Evolutionary conservation across 345 rosid species (phyloP), one percentile per base, ranked within the genome.

Genomic region (Lagerstroemia speciosa): DNA sequence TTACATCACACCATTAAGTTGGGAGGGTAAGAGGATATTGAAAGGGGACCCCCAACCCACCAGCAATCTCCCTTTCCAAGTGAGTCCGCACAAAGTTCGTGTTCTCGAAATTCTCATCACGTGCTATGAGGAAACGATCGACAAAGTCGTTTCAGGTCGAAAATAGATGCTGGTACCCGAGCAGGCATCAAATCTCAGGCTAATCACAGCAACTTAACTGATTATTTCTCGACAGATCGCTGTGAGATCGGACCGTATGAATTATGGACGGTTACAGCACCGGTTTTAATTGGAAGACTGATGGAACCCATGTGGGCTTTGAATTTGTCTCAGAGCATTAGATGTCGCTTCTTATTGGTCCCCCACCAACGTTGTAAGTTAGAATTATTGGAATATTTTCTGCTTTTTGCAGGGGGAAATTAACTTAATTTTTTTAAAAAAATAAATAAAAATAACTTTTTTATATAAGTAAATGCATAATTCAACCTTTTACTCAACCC

Each of bases 261-360:
- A 3, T 41, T 41, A 41, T 41, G 1, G 45, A 41, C 11, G 1
- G 45, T 41, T 8, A n/a, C 14, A 15, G 45, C 14, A 41, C 3
- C 8, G 11, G 45, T 15, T 41, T 41, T 9, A 41, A 41, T 9
- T 41, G 46, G 46, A 9, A 41, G 46, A 16, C 14, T 14, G 30
- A 53, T 2, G 60, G 60, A 53, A 8, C 30, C 60, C 69, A 48
- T 32, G 61, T 67, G 61, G 60, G 60, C 9, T 53, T 67, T 57
- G 61, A 33, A 31, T 67, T 46, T 67, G 61, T 67, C 69, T 48
- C 41, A 57, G 40, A n/a, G 69, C 69, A 46, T 67, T 46, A 15
- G 58, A 31, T 67, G 57, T 46, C 20, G 69, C 61, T 57, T 57
- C 31, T 0, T 15, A 10, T 27, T 24, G 69, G 52, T 37, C 69